Conservation (phyloP, 108 stramenopile species). For the Cylindrotheca closterium region DNA sequence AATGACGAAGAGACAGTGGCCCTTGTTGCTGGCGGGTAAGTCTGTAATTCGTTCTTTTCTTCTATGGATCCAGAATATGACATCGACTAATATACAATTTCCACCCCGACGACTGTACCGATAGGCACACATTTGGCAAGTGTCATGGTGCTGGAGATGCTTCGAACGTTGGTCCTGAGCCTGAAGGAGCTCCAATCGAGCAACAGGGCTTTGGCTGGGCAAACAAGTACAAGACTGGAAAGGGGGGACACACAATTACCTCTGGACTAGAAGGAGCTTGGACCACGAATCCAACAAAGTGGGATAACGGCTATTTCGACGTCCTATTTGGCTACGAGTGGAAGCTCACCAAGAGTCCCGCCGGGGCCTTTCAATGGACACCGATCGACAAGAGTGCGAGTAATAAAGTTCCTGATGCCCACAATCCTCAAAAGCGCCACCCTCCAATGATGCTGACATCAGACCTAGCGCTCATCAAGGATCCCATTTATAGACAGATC, state of each 20-base stretch:
- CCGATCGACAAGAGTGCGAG: slow-evolving; percentile 42
- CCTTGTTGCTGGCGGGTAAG: slow-evolving; percentile 80
- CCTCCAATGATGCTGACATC: slow-evolving; percentile 75
- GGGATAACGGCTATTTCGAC: slow-evolving; percentile 81
- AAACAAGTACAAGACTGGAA: slow-evolving; percentile 50
- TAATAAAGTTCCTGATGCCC: slow-evolving; percentile 63
- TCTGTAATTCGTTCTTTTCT: no score
- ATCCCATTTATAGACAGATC: slow-evolving; percentile 66
- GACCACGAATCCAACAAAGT: slow-evolving; percentile 61
- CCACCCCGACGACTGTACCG: no score
- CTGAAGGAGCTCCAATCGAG: slow-evolving; percentile 64
- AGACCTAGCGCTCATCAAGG: slow-evolving; percentile 62
- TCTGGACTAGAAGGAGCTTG: slow-evolving; percentile 82
- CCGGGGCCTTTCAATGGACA: slow-evolving; percentile 70
- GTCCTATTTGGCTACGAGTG: slow-evolving; percentile 69
- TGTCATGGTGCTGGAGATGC: slow-evolving; percentile 70
- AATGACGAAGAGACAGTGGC: slow-evolving; percentile 80
- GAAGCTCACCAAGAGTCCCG: slow-evolving; percentile 66
- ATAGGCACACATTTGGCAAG: slow-evolving; percentile 81
- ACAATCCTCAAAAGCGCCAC: slow-evolving; percentile 40
- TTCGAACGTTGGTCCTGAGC: slow-evolving; percentile 63
- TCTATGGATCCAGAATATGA: no score
- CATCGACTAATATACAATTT: no score
- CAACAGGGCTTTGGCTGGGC: slow-evolving; percentile 79
- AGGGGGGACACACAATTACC: slow-evolving; percentile 66